Percentiles rank a stretch among this genome's conserved stretches.
These are phyloP conservation scores for Penstemon eatonii DNA, from an alignment of 257 asterid species.

Conservation along the genomic window DNA sequence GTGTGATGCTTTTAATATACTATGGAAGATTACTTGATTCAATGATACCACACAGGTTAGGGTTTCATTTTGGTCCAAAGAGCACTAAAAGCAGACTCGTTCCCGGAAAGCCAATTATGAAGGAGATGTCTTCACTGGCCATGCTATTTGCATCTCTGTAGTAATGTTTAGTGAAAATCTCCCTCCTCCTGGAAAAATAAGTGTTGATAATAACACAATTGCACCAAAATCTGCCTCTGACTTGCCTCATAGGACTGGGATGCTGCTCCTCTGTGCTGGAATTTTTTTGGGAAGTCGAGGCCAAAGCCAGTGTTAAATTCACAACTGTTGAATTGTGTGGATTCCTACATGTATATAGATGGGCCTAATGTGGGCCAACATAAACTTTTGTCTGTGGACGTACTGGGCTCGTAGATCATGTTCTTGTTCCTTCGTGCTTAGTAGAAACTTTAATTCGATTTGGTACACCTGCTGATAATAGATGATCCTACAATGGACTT, in stretches of 20 bases:
- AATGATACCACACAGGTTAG: not conserved
- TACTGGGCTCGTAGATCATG: too few species aligned
- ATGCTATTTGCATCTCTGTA: not conserved
- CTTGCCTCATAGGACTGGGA: slow-evolving; percentile 2
- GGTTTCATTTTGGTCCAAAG: slow-evolving; percentile 1
- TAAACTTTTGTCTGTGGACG: too few species aligned
- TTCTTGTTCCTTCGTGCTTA: too few species aligned
- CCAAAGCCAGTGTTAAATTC: not conserved
- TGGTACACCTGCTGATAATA: too few species aligned
- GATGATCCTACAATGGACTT: too few species aligned
- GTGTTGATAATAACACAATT: not conserved
- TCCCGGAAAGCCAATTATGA: not conserved
- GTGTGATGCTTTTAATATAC: not conserved
- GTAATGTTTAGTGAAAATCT: not conserved
- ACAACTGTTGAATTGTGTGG: not conserved
- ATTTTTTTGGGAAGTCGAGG: not conserved
- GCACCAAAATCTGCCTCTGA: not conserved
- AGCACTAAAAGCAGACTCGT: not conserved
- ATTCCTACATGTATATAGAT: not conserved
- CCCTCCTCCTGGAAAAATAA: not conserved
- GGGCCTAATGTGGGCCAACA: too few species aligned
- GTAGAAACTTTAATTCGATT: too few species aligned
- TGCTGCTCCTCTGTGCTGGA: slow-evolving; percentile 13
- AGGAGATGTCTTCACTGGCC: not conserved
- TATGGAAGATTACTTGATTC: not conserved